phyloP scores from a whole-genome alignment of 805 yeast genomes.

The Saccharomycopsis fibuligera region DNA sequence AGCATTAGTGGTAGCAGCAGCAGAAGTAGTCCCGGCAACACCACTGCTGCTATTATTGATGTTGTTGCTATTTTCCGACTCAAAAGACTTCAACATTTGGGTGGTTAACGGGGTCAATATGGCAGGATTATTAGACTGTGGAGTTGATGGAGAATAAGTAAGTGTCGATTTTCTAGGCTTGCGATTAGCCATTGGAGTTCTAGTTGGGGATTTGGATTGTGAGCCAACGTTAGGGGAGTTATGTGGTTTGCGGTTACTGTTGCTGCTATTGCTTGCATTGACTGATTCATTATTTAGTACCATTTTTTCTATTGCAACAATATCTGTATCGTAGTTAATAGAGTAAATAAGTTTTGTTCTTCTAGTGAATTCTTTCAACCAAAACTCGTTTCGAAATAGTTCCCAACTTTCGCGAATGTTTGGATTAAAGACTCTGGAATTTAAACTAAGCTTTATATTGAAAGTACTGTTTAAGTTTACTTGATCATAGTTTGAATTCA shows the following conservation, averaged over 20 bases:
- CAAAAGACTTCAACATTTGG: conserved; percentile 14
- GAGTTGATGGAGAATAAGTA: not conserved
- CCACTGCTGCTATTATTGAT: not conserved
- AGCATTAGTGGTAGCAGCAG: not conserved
- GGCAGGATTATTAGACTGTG: not conserved
- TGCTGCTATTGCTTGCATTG: not conserved
- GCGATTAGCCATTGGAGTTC: conserved; percentile 6
- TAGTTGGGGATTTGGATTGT: conserved; percentile 8
- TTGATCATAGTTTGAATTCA: conserved; percentile 15
- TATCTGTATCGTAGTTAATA: conserved; percentile 17
- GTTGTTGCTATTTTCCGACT: not conserved
- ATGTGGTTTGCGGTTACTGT: not conserved
- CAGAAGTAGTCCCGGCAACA: not conserved
- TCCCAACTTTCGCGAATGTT: conserved; percentile 94
- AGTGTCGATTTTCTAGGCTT: not conserved
- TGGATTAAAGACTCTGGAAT: conserved; percentile 74
- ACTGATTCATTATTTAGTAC: conserved; percentile 16
- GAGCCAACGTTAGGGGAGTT: not conserved
- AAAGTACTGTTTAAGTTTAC: conserved; percentile 15
- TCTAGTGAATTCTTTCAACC: conserved; percentile 78
- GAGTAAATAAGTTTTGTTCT: conserved; percentile 29
- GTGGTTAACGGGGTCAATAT: conserved; percentile 12
- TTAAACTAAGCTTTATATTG: conserved; percentile 55
- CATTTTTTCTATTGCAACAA: conserved; percentile 17
- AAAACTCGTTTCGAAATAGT: conserved; percentile 83